Evolutionary conservation across 495 filamentous ascomycete species (phyloP).

Genomic region (Rostrohypoxylon terebratum): DNA sequence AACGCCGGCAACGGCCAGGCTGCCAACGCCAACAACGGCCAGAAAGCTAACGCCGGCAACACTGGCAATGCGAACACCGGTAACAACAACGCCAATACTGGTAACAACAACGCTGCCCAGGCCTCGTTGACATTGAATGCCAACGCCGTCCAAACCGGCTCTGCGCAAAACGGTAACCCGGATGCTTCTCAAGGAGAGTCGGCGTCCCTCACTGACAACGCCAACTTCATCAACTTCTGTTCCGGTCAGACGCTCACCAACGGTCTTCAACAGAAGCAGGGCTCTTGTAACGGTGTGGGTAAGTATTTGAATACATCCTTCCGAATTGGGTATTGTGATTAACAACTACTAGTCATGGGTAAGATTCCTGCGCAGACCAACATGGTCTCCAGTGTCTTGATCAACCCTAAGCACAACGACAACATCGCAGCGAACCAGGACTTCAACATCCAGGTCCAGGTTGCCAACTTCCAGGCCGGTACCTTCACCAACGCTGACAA

Average conservation of each 20-base stretch:
- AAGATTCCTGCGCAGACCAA: constrained; percentile 70
- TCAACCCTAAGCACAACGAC: constrained; percentile 63
- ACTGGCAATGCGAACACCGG: constrained; percentile 27
- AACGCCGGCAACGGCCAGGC: constrained; percentile 25
- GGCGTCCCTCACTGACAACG: constrained; percentile 62
- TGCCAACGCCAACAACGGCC: constrained; percentile 28
- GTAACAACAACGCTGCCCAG: constrained; percentile 25
- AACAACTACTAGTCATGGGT: constrained; percentile 69
- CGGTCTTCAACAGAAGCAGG: constrained; percentile 69
- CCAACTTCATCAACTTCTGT: constrained; percentile 80
- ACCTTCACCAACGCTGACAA: constrained; percentile 72
- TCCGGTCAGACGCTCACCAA: constrained; percentile 75
- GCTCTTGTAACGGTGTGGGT: constrained; percentile 79
- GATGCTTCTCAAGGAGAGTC: constrained; percentile 63
- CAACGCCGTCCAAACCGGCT: constrained; percentile 63
- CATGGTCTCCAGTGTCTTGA: constrained; percentile 76
- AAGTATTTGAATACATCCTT: constrained; percentile 62
- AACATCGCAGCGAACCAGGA: constrained; percentile 60
- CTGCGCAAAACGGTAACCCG: constrained; percentile 52
- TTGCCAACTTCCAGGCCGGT: constrained; percentile 70
- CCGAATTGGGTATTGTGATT: constrained; percentile 20
- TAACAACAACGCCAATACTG: constrained; percentile 21
- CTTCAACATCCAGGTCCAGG: constrained; percentile 70
- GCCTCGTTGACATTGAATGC: constrained; percentile 53
- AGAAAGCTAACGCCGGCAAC: constrained; percentile 3